These are phyloP conservation scores for Karstenula rhodostoma DNA, from an alignment of 2,329 filamentous ascomycete species.

Conservation along the genomic window DNA sequence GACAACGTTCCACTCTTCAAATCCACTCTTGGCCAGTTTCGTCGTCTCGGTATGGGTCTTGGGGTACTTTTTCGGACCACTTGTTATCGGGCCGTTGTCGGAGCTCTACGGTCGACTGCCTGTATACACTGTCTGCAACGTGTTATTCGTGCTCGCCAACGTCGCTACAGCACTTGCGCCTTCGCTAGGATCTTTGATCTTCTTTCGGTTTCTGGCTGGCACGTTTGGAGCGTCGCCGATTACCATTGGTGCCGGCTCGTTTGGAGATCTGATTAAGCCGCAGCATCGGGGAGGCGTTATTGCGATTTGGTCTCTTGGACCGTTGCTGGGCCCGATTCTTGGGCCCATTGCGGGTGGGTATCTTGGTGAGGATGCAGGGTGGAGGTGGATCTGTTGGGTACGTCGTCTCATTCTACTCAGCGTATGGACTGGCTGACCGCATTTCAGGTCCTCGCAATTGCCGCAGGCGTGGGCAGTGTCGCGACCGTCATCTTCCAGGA, in stretches of 20 bases:
- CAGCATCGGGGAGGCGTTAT: constrained; percentile 33
- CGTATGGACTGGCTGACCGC: constrained; percentile 2
- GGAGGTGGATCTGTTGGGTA: constrained; percentile 27
- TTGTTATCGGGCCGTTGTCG: constrained; percentile 35
- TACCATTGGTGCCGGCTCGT: constrained; percentile 30
- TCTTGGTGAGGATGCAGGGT: constrained; percentile 24
- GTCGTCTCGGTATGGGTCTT: constrained; percentile 35
- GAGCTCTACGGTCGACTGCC: constrained; percentile 49
- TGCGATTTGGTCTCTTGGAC: constrained; percentile 25
- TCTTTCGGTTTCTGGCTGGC: constrained; percentile 61
- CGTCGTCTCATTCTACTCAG: constrained; percentile 12
- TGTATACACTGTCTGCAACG: constrained; percentile 61
- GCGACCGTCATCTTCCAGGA: constrained; percentile 36
- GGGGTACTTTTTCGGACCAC: constrained; percentile 39
- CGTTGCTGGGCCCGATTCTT: constrained; percentile 27
- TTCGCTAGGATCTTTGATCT: constrained; percentile 52
- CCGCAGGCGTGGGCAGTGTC: constrained; percentile 38
- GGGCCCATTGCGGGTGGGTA: constrained; percentile 29
- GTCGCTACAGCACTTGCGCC: constrained; percentile 60
- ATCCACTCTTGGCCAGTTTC: constrained; percentile 33
- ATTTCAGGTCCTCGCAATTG: constrained; percentile 30
- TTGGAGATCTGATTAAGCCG: constrained; percentile 33
- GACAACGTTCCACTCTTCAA: constrained; percentile 26
- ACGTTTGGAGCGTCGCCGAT: constrained; percentile 22
- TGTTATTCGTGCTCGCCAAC: constrained; percentile 67